Evolutionary conservation across 192 early-diverging fungal species (phyloP), one percentile per base, ranked within the genome.

Genomic region (Podila epigama): DNA sequence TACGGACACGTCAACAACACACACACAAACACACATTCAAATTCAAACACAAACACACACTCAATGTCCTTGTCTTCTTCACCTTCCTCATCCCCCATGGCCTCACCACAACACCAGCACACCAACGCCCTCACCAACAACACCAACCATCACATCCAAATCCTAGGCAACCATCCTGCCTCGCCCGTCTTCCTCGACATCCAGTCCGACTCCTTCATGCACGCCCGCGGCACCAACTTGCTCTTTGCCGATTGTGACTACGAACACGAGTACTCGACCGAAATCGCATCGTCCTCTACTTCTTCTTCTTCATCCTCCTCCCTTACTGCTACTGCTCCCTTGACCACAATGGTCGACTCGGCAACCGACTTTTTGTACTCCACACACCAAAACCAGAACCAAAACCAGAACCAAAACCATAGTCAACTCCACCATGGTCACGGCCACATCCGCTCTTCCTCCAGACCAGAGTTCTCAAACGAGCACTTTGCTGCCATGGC

Each of bases 141-240:
- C 35, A n/a, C 20, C 27, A 40, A 63, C 55, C 72, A 75, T 20
- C 72, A 75, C 28, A 31, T 68, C 11, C 65, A 68, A 37, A 77
- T 77, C 44, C 51, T 77, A 15, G 73, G 73, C 13, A 62, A 68
- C 36, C 73, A 77, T 34, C 65, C 73, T 8, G 73, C 66, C 9
- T 77, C 73, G 0, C 73, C 73, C 11, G 48, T 60, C 22, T 66
- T 75, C 42, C 37, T 75, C 32, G 71, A 75, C 15, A 39, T 75
- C 34, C 71, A 58, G 12, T 6, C 63, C 11, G 57, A 60, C 15
- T 31, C 67, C 8, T 69, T 60, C 39, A 22, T 55, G 63, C 51
- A 42, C 20, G n/a, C 58, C 2, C 67, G 58, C 27, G 32, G 42
- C 4, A 22, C 31, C 50, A 35, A 31, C 40, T 13, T 22, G 25